These are phyloP conservation scores for Discostella pseudostelligera DNA, from an alignment of 108 stramenopile species.

Conservation along the genomic window DNA sequence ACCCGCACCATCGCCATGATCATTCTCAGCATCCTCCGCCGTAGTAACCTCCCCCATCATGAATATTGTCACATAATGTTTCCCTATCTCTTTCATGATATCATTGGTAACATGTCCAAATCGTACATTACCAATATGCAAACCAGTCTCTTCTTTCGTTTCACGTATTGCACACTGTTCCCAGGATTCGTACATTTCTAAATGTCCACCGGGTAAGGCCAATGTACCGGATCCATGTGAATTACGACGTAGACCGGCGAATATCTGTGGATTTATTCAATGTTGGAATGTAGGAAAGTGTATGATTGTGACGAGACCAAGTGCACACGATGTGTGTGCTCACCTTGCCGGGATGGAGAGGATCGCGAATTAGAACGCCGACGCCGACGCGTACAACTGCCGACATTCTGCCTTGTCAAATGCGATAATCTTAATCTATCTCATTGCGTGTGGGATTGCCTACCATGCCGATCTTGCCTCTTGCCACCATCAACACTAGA, in stretches of 20 bases:
- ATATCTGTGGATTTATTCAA: constrained; percentile 17
- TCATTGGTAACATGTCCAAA: constrained; percentile 87
- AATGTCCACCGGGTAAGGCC: constrained; percentile 82
- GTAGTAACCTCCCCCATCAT: constrained; percentile 62
- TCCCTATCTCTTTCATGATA: constrained; percentile 62
- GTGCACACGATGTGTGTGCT: background rate
- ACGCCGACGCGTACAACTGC: constrained; percentile 75
- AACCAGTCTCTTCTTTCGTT: constrained; percentile 78
- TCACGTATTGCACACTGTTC: constrained; percentile 83
- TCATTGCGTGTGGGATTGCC: too few species aligned
- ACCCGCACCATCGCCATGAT: background rate
- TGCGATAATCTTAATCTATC: too few species aligned
- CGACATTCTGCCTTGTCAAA: background rate
- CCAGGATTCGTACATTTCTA: constrained; percentile 89
- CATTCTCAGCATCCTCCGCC: constrained; percentile 4
- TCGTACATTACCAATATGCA: constrained; percentile 48
- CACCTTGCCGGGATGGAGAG: constrained; percentile 46
- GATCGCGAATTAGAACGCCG: constrained; percentile 72
- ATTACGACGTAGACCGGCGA: constrained; percentile 79
- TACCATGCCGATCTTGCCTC: too few species aligned
- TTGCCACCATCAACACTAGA: too few species aligned
- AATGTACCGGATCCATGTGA: constrained; percentile 71
- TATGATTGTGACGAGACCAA: background rate
- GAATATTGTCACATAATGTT: constrained; percentile 89
- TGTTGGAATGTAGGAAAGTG: too few species aligned